phyloP scores from a whole-genome alignment of 139 green algal genomes.

The Penium margaritaceum region DNA sequence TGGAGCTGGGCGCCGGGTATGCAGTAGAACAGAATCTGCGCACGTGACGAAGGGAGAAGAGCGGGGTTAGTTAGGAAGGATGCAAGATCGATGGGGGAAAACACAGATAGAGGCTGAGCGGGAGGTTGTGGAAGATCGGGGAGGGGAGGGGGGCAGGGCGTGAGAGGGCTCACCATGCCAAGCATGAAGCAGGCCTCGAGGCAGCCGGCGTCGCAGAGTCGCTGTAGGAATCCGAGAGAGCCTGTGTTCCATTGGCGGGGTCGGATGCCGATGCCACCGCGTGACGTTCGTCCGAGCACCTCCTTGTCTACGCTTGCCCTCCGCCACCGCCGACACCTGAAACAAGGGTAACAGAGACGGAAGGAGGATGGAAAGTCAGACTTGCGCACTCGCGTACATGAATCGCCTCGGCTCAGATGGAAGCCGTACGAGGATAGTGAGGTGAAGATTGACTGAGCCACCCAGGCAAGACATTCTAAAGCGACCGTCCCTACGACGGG shows the following conservation, averaged over 20 bases:
- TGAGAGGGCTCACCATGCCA: constrained; percentile 22
- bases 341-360: background rate
- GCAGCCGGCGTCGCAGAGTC: constrained; percentile 7
- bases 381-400: too few relatives aligned
- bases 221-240: constrained; percentile 2
- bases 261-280: constrained; percentile 9
- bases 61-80: background rate
- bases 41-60: background rate
- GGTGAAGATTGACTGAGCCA: too few relatives aligned
- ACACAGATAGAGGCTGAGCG: background rate
- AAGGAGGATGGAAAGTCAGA: background rate
- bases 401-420: too few relatives aligned
- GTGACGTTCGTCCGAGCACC: constrained; percentile 1
- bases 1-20: constrained; percentile 1
- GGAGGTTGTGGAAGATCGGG: too few relatives aligned
- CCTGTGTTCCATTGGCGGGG: constrained; percentile 8
- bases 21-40: constrained; percentile 17
- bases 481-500: too few relatives aligned
- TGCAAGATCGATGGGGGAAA: too few relatives aligned
- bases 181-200: constrained; percentile 26
- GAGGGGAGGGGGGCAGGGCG: too few relatives aligned
- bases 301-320: background rate
- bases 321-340: constrained; percentile 7
- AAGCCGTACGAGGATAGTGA: background rate
- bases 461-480: too few relatives aligned